These are phyloP conservation scores for Lotus japonicus DNA, from an alignment of 306 rosid genomes.

Conservation along the genomic window DNA sequence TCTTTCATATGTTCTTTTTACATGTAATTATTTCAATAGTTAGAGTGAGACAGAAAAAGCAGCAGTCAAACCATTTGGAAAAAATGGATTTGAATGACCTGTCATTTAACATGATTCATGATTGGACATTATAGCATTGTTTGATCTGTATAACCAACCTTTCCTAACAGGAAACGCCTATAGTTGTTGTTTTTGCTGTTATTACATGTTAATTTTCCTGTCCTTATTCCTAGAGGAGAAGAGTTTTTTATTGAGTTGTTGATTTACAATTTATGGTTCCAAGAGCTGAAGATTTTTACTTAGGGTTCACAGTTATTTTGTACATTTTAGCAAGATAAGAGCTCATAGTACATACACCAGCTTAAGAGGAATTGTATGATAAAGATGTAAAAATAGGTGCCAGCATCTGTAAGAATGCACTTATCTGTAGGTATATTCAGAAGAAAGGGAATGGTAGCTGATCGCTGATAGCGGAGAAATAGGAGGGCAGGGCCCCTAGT, in stretches of 20 bases:
- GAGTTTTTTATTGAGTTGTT: neutral
- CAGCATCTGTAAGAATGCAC: neutral
- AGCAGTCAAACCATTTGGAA: no score
- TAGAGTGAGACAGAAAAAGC: no score
- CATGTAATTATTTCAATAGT: no score
- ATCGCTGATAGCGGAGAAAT: neutral
- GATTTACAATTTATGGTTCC: neutral
- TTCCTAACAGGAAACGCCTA: no score
- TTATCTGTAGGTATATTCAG: neutral
- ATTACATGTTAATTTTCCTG: neutral
- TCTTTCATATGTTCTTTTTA: neutral
- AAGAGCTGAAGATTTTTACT: neutral
- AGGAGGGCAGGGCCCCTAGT: neutral
- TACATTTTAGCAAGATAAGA: neutral
- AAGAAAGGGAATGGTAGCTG: neutral
- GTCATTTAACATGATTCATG: no score
- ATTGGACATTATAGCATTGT: no score
- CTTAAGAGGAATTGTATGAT: neutral
- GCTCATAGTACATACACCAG: neutral
- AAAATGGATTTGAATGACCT: no score
- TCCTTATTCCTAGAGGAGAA: neutral
- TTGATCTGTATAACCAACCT: no score
- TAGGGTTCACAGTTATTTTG: neutral
- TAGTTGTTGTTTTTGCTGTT: neutral
- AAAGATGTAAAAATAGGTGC: neutral